Evolutionary conservation across 495 filamentous ascomycete species (phyloP), one percentile per base, ranked within the genome.

Genomic region (Chlorociboria aeruginascens): DNA sequence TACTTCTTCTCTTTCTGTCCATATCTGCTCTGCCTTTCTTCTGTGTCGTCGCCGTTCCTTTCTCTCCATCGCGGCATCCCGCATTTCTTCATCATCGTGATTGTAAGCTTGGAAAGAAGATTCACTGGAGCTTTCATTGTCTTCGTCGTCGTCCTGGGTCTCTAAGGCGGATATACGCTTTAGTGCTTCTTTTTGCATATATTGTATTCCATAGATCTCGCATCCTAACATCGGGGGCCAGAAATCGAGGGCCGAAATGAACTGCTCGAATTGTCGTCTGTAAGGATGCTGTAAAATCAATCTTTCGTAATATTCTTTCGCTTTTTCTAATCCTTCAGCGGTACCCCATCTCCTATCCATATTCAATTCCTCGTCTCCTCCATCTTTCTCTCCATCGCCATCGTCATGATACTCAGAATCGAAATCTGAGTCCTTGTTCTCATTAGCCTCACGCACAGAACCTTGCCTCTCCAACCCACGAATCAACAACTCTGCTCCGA

Each of bases 401-500:
- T n/a, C n/a, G n/a, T n/a, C n/a, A n/a, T n/a, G n/a, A n/a, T n/a
- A n/a, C n/a, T 49, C 44, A 34, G 12, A 8, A 7, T 40, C 40
- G 1, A 28, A 42, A 20, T 49, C 48, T 4, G 8, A 8, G 29
- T 28, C 20, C 7, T 41, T 34, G 3, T 11, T 3, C 14, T 46
- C 47, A 25, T 7, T 12, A 28, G 10, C 17, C 16, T 17, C 3
- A 43, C 40, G 34, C 20, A 43, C 32, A 10, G 30, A 20, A 58
- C 36, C 41, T 62, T 56, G n/a, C 36, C 47, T 52, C 46, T 49
- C 62, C 60, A 55, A 13, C 17, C 68, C 63, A 11, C 72, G 69
- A 28, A 84, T 66, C 40, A 85, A 57, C 38, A 86, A 67, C 54
- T 86, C 82, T 12, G 81, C 81, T 25, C 81, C 82, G 38, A 86